phyloP scores from a whole-genome alignment of 768 basidiomycete genomes.

The Leccinum barrowsii region DNA sequence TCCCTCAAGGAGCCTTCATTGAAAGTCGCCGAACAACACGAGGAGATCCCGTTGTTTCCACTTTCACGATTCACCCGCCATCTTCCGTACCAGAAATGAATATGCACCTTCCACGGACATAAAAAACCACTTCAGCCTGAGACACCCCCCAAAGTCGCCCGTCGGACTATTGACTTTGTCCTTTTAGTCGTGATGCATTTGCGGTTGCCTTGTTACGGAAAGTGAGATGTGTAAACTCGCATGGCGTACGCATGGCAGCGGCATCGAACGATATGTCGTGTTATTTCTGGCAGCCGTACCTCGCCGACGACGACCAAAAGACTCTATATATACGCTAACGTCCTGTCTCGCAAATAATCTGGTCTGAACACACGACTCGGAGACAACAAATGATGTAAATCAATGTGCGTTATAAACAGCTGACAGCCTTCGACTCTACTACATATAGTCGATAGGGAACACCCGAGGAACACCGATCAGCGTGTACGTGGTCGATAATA shows the following conservation, averaged over 20 bases:
- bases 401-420: not conserved
- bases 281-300: not conserved
- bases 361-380: not conserved
- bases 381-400: not conserved
- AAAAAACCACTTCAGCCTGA: not conserved
- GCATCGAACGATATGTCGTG: not conserved
- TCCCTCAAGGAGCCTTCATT: not conserved
- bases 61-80: not conserved
- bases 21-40: not conserved
- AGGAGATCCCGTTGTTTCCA: not conserved
- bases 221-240: not conserved
- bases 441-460: not conserved
- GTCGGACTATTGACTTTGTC: not conserved
- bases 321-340: not conserved
- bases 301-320: not conserved
- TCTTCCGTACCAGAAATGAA: constrained; percentile 1
- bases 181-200: not conserved
- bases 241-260: not conserved
- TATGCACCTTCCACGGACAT: not conserved
- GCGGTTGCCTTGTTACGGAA: not conserved
- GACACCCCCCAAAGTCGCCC: not conserved
- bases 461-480: not conserved
- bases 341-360: not conserved
- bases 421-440: not conserved
- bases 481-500: not conserved